Percentiles rank a stretch among this genome's conserved stretches.
phyloP scores from a whole-genome alignment of 2,329 filamentous ascomycete species.

The Colletotrichum somersetense region DNA sequence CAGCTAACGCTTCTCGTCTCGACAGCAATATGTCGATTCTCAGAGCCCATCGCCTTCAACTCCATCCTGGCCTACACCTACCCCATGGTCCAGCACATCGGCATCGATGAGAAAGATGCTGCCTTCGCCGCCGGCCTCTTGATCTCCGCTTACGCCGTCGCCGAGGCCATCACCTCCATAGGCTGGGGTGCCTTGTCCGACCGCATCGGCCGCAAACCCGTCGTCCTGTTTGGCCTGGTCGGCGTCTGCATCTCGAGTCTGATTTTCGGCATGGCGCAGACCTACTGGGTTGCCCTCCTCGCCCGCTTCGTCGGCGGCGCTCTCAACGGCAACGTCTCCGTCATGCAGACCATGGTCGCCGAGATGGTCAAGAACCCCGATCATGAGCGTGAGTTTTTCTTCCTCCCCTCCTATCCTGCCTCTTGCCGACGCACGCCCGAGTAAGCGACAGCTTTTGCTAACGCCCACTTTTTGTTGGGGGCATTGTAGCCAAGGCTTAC shows the following conservation, averaged over 20 bases:
- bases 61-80: constrained; percentile 60
- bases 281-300: constrained; percentile 58
- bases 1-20: constrained; percentile 22
- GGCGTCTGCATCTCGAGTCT: constrained; percentile 54
- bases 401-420: background rate
- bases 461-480: constrained; percentile 4
- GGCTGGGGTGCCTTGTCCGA: constrained; percentile 58
- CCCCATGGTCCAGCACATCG: constrained; percentile 56
- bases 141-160: constrained; percentile 58
- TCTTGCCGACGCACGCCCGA: background rate
- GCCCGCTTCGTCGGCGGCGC: constrained; percentile 56
- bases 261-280: constrained; percentile 56
- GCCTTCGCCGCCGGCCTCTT: constrained; percentile 65
- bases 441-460: constrained; percentile 10
- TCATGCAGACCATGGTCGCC: constrained; percentile 58
- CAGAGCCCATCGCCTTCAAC: constrained; percentile 60
- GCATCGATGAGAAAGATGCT: constrained; percentile 52
- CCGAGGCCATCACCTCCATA: constrained; percentile 57
- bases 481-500: constrained; percentile 48
- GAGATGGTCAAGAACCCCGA: constrained; percentile 58
- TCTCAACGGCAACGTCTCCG: constrained; percentile 56
- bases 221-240: constrained; percentile 49
- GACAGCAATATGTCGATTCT: constrained; percentile 59
- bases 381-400: constrained; percentile 52
- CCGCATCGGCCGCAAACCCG: constrained; percentile 52